phyloP scores from a whole-genome alignment of 2,329 filamentous ascomycete genomes.

The Apiospora pterosperma region DNA sequence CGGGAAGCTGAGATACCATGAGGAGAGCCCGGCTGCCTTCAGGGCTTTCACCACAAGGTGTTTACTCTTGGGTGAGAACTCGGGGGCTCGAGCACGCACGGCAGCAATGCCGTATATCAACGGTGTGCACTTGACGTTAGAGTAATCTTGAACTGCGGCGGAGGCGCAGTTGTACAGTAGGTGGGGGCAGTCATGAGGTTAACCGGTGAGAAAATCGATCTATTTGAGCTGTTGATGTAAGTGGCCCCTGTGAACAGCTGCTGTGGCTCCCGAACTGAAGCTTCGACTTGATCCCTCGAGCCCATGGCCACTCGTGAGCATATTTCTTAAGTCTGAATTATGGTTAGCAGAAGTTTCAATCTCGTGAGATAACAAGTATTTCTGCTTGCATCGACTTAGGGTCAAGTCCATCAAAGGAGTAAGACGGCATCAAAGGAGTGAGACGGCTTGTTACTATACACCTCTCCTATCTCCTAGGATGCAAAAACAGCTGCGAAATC shows the following conservation, averaged over 20 bases:
- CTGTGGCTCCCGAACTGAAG: neutral
- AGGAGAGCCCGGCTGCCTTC: conserved; percentile 70
- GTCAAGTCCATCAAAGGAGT: too few species aligned
- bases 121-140: conserved; percentile 30
- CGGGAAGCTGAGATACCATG: conserved; percentile 70
- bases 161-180: conserved; percentile 54
- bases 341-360: too few species aligned
- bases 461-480: too few species aligned
- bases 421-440: too few species aligned
- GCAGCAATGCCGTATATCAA: conserved; percentile 53
- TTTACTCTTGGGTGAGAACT: conserved; percentile 62
- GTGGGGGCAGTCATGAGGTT: conserved; percentile 29
- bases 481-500: too few species aligned
- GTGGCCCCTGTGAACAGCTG: neutral
- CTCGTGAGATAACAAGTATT: too few species aligned
- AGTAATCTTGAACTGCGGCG: conserved; percentile 53
- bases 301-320: too few species aligned
- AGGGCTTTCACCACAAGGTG: conserved; percentile 62
- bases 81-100: conserved; percentile 60
- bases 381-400: too few species aligned
- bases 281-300: too few species aligned
- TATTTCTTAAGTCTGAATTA: too few species aligned
- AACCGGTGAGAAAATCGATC: conserved; percentile 17
- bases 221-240: neutral
- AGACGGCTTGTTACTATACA: too few species aligned